Evolutionary conservation across 2,329 filamentous ascomycete genomes (phyloP).

Genomic region (Hypoxylon sp.): DNA sequence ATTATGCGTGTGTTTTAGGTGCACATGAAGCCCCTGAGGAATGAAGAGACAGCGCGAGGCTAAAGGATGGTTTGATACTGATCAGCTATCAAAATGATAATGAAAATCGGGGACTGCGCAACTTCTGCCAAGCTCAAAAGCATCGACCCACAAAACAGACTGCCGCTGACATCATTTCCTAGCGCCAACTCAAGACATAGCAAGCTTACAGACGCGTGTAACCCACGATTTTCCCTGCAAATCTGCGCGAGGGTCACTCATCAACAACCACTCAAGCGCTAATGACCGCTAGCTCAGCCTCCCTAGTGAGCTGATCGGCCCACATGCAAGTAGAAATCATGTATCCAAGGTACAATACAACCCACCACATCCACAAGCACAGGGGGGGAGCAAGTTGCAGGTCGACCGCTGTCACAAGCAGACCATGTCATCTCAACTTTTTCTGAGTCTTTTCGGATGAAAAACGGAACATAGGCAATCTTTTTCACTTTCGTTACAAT

Average conservation of each 20-base stretch:
- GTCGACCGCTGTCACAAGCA: constrained; percentile 23
- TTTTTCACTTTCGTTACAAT: constrained; percentile 6
- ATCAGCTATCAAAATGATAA: constrained; percentile 35
- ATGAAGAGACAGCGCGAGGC: background rate
- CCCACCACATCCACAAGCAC: constrained; percentile 11
- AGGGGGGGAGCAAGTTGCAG: constrained; percentile 10
- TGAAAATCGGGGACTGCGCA: constrained; percentile 34
- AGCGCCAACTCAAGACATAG: constrained; percentile 28
- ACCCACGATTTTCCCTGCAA: constrained; percentile 24
- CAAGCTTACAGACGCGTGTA: constrained; percentile 25
- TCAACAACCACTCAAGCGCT: constrained; percentile 26
- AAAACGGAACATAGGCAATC: constrained; percentile 1
- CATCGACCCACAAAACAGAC: constrained; percentile 23
- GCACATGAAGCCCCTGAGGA: constrained; percentile 2
- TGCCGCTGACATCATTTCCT: constrained; percentile 41
- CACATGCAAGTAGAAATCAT: constrained; percentile 38
- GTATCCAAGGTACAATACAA: constrained; percentile 35
- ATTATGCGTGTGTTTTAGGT: background rate
- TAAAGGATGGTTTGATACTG: constrained; percentile 37
- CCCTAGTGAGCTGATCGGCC: constrained; percentile 14
- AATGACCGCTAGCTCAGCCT: constrained; percentile 28
- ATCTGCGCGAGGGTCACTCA: constrained; percentile 18
- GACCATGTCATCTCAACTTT: constrained; percentile 29
- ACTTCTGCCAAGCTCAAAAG: constrained; percentile 11
- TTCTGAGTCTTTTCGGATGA: constrained; percentile 19